Evolutionary conservation across 179 eudicot species (phyloP), one percentile per base, ranked within the genome.

Genomic region (Silene noctiflora): DNA sequence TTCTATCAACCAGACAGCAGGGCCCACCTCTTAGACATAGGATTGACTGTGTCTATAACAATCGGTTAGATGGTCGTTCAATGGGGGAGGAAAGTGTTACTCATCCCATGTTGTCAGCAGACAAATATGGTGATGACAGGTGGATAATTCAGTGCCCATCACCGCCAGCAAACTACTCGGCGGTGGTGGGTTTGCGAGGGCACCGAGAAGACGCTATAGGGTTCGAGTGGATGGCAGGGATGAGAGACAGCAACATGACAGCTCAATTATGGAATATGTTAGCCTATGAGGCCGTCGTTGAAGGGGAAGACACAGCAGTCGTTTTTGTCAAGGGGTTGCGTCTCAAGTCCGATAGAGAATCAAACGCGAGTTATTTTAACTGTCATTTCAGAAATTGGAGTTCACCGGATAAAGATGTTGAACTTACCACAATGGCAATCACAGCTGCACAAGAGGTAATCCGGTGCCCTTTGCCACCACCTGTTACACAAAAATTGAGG

Each of bases 301-400:
- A 95, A 69, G 86, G 85, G 31, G 81, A 83, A 13, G 79, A 79
- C 4, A 84, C 87, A 22, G 90, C 66, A 16, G 88, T 82, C n/a
- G 92, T 93, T 84, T 91, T 91, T 67, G 98, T 88, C 31, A 95
- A 93, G 80, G 99, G 99, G 27, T 73, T 93, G 79, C 92, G 89
- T 84, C 85, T 89, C 14, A 83, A 96, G 80, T 81, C 88, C 1
- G 92, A 84, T 60, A 82, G 88, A 64, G 86, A 85, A 76, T 88
- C 95, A 1, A 85, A 89, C 74, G 89, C 98, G 1, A 76, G 35
- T 21, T 82, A 59, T 20, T 93, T 95, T 77, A 86, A 71, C 19
- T 95, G 99, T 74, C 89, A 82, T 63, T 92, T 91, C 53, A 78
- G 85, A 67, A 75, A 79, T 6, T 80, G 78, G 35, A 80, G 78